These are phyloP conservation scores for Lactarius trivialis DNA, from an alignment of 768 basidiomycete genomes.

Conservation along the genomic window DNA sequence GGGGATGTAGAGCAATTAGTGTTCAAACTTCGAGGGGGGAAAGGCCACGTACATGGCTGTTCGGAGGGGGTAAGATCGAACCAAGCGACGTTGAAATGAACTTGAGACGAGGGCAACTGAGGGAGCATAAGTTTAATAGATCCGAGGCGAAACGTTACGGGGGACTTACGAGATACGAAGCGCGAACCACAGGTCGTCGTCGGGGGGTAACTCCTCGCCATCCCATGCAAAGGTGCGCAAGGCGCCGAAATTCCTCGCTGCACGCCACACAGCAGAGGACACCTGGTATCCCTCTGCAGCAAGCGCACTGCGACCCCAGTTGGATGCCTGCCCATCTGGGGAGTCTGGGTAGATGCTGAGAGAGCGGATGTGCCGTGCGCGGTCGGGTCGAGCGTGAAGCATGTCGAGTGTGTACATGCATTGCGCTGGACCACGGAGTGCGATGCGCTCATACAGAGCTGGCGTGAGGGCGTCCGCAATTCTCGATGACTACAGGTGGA, in stretches of 20 bases:
- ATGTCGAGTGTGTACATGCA: constrained; percentile 58
- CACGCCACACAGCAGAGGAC: constrained; percentile 45
- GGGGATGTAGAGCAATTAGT: neutral
- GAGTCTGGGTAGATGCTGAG: constrained; percentile 43
- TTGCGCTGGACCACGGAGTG: constrained; percentile 49
- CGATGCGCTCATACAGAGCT: constrained; percentile 53
- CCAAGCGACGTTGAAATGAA: constrained; percentile 61
- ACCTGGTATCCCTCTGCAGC: constrained; percentile 32
- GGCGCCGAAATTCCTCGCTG: constrained; percentile 52
- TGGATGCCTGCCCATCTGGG: constrained; percentile 9
- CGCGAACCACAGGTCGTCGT: constrained; percentile 76
- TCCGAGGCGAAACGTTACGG: neutral
- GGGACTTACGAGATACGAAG: constrained; percentile 54
- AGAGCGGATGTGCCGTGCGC: constrained; percentile 62
- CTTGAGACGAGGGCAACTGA: constrained; percentile 59
- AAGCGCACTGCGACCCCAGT: constrained; percentile 28
- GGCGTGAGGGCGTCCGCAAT: constrained; percentile 49
- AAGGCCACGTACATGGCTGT: constrained; percentile 52
- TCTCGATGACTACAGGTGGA: constrained; percentile 43
- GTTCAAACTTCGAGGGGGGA: neutral
- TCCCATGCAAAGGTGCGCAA: constrained; percentile 66
- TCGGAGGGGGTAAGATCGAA: constrained; percentile 45
- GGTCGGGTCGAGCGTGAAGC: constrained; percentile 46
- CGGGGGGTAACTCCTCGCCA: constrained; percentile 50
- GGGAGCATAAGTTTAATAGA: neutral